Evolutionary conservation across 2,329 filamentous ascomycete species (phyloP), one percentile per base, ranked within the genome.

Genomic region (Sphaerulina musiva): DNA sequence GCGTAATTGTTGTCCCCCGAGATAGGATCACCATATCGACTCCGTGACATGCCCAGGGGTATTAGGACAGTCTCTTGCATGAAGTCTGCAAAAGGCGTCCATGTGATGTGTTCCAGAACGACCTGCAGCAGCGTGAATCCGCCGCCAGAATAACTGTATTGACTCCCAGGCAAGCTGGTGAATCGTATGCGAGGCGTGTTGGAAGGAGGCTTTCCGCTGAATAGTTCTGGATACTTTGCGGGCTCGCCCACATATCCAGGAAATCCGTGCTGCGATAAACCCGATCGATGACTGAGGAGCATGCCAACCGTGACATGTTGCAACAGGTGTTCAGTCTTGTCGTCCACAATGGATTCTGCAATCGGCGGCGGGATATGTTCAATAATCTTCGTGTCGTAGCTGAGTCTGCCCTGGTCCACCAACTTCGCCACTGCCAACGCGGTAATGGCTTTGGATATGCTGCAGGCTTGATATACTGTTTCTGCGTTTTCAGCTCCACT

Each of bases 381-480:
- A 5, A 54, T 47, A 17, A 64, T 51, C 10, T 51, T 51, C 3
- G 54, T 58, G 12, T 64, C 53, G 20, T 62, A 64, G 17, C 41
- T 49, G 9, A 65, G 46, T 10, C 45, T 41, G 5, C 59, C 58
- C 43, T 57, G 46, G 20, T 64, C 62, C 6, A 65, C 54, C 6
- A 66, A 57, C 51, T 59, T 64, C 4, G 60, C 61, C 1, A 58
- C 54, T 4, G 61, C 55, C 9, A 64, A 36, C 0, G 57, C 60
- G 11, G 61, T 59, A 34, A 65, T 61, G 10, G 62, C 56, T 49
- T 66, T 66, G 11, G 59, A 64, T 12, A 66, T 66, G 31, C 62
- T 64, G 57, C 62, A 62, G 5, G 61, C 59, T 55, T 66, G 61
- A 39, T 63, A 66, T 5, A 66, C 38, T 9, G 63, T 65, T 11